Evolutionary conservation across 2,329 filamentous ascomycete genomes (phyloP).

Genomic region (Alternaria solani): DNA sequence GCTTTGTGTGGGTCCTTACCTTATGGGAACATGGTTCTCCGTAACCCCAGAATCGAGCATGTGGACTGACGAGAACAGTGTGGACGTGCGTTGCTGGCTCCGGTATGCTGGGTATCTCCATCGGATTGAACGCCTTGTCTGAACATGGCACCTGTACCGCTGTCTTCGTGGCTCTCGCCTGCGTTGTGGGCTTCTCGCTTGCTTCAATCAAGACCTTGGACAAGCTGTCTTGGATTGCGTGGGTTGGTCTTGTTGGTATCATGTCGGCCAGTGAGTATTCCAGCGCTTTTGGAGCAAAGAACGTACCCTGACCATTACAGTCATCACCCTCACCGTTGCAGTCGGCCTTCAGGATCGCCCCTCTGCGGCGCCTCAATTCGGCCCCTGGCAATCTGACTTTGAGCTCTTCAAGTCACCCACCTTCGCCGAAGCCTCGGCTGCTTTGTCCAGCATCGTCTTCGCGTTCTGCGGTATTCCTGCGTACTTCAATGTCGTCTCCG

Average conservation of each 20-base stretch:
- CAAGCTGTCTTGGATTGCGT: constrained; percentile 36
- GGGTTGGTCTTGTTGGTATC: constrained; percentile 35
- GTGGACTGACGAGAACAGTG: constrained; percentile 15
- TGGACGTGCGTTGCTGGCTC: constrained; percentile 71
- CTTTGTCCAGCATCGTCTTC: constrained; percentile 35
- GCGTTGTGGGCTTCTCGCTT: constrained; percentile 61
- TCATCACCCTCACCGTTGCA: constrained; percentile 35
- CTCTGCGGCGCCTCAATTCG: constrained; percentile 30
- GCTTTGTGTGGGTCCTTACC: constrained; percentile 45
- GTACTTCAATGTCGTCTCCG: constrained; percentile 72
- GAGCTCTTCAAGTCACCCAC: constrained; percentile 26
- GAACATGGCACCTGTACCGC: constrained; percentile 70
- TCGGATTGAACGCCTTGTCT: constrained; percentile 58
- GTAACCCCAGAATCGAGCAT: constrained; percentile 13
- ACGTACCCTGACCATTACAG: constrained; percentile 15
- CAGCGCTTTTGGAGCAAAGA: not conserved
- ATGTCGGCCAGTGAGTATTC: constrained; percentile 28
- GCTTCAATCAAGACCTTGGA: constrained; percentile 54
- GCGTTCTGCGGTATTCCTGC: constrained; percentile 65
- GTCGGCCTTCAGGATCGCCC: constrained; percentile 39
- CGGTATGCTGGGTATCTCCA: constrained; percentile 66
- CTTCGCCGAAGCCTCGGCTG: constrained; percentile 29
- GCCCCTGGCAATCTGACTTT: constrained; percentile 33
- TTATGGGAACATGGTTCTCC: constrained; percentile 14
- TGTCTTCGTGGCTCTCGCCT: constrained; percentile 67